Conservation (phyloP, 441 rosid genomes). For the Caryocar brasiliense region DNA sequence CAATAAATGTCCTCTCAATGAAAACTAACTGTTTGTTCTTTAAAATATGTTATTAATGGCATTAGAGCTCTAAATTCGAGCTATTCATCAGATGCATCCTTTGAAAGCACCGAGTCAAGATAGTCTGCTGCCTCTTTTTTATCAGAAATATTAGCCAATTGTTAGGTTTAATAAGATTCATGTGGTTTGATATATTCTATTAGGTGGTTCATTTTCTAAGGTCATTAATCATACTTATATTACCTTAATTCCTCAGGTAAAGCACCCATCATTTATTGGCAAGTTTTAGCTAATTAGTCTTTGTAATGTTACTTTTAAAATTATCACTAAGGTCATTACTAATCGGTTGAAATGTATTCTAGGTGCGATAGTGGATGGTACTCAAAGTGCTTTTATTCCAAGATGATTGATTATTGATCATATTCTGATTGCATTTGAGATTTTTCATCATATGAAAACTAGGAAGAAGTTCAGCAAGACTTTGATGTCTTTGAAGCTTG, state of each 20-base stretch:
- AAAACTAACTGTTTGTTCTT: too few relatives aligned
- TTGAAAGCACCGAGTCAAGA: too few relatives aligned
- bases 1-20: too few relatives aligned
- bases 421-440: background rate
- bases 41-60: too few relatives aligned
- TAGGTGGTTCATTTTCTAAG: background rate
- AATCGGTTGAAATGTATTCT: background rate
- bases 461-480: too few relatives aligned
- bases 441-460: background rate
- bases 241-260: background rate
- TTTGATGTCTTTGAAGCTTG: background rate
- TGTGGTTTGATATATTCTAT: background rate
- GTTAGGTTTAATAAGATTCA: background rate
- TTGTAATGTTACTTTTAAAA: background rate
- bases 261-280: background rate
- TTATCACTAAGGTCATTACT: background rate
- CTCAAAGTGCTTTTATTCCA: background rate
- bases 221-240: background rate
- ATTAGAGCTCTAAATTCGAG: too few relatives aligned
- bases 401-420: background rate
- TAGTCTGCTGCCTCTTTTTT: too few relatives aligned
- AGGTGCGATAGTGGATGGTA: background rate
- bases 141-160: background rate
- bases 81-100: too few relatives aligned
- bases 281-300: background rate